Conservation (phyloP, 2,329 filamentous ascomycete species). For the Cordyceps javanica region DNA sequence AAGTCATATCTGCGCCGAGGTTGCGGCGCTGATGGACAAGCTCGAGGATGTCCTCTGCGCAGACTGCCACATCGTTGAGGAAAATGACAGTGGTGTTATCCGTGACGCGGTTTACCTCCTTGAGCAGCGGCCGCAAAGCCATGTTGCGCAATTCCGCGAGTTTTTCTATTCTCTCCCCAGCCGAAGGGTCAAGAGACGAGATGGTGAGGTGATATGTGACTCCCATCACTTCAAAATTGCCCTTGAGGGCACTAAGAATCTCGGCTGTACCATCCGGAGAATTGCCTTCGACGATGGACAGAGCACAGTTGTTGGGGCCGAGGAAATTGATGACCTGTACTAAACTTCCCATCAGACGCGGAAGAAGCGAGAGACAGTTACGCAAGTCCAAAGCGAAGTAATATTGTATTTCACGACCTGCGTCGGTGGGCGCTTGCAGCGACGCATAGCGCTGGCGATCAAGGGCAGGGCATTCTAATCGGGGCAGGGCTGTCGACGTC, state of each 20-base stretch:
- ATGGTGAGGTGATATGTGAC: slow-evolving; percentile 35
- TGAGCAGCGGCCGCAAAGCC: slow-evolving; percentile 41
- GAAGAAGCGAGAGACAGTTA: slow-evolving; percentile 38
- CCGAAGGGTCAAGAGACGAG: slow-evolving; percentile 37
- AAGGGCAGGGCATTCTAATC: slow-evolving; percentile 25
- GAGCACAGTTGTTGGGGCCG: slow-evolving; percentile 41
- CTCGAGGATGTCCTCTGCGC: slow-evolving; percentile 52
- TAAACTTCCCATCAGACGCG: slow-evolving; percentile 45
- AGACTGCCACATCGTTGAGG: slow-evolving; percentile 48
- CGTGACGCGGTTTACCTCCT: slow-evolving; percentile 20
- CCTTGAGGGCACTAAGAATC: slow-evolving; percentile 36
- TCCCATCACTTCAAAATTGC: slow-evolving; percentile 32
- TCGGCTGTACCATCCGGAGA: slow-evolving; percentile 49
- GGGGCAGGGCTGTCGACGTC: slow-evolving; percentile 16
- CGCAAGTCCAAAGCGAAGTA: slow-evolving; percentile 50
- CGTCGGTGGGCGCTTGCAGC: slow-evolving; percentile 11
- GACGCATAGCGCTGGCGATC: slow-evolving; percentile 19
- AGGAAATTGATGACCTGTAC: slow-evolving; percentile 44
- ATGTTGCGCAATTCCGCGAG: slow-evolving; percentile 48
- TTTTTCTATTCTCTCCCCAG: slow-evolving; percentile 37
- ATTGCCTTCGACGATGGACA: slow-evolving; percentile 51
- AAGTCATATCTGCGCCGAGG: slow-evolving; percentile 49
- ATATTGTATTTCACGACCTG: slow-evolving; percentile 25
- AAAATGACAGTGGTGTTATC: slow-evolving; percentile 42
- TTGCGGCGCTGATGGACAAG: slow-evolving; percentile 40